Base-by-base conservation (phyloP, 1,284 basidiomycete genomes). In the Apiotrichum sp. region DNA sequence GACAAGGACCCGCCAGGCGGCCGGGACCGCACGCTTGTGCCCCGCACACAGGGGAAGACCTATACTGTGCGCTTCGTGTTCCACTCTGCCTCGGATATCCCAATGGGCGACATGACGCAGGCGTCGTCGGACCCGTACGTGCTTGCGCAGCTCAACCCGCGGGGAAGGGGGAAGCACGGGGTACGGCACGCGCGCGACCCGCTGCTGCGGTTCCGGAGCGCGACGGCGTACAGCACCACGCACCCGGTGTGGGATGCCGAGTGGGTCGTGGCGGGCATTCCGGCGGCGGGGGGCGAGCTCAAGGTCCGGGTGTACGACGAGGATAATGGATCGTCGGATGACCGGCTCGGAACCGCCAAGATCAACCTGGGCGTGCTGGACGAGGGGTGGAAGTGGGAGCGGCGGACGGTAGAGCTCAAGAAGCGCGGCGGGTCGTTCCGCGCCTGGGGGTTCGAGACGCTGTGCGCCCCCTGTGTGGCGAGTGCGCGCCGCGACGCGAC, bases 211-310 rank as follows among this genome's bases (percentile, higher is more conserved):
- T 80, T 73, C 64, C 75, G 80, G 40, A 76, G 76, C 6, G 73
- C 67, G 40, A 80, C 80, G 4, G 66, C 72, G 4, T 71, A 74
- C 35, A 58, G 63, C 8, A 74, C 71, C 6, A 65, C 74, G 31
- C 69, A 79, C 56, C 80, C 80, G 1, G 58, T 58, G 8, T 81
- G 77, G 76, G 68, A 79, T 32, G 65, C 69, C 3, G 59, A 63
- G 29, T 81, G 80, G 80, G 63, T 78, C 22, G 71, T 81, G 9
- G 74, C 74, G 0, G 80, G 79, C 4, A 66, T 80, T 1, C 79
- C 80, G 1, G 61, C 61, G 6, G 65, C 68, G 1, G 79, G 79
- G 0, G 74, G 78, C 51, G 61, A 57, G 7, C 65, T 81, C 31
- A 68, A 67, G 3, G 61, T 76, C 33, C 60, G 65, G 22, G 65